Evolutionary conservation across 176 grass and related monocot genomes (phyloP), one percentile per base, ranked within the genome.

Genomic region (Cenchrus americanus): DNA sequence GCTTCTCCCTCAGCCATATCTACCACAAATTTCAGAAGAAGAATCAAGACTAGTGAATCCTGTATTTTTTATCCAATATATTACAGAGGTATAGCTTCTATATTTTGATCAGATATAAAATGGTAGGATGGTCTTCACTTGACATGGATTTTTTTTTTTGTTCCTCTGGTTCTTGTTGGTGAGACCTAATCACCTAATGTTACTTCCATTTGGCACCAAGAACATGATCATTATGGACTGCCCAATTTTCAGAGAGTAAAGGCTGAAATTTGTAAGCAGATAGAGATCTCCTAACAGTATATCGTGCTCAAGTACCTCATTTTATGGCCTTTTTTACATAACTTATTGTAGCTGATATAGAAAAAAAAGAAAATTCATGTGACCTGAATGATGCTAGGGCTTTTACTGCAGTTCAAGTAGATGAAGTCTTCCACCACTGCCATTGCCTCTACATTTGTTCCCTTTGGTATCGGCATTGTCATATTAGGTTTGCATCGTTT

Each of bases 1-100:
- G 87, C 61, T 91, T 92, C 78, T 92, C 96, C 90, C 93, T 94
- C 89, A 99, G 85, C 93, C 93, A 96, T 85, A 99, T 96, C 96
- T 99, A 42, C 77, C 26, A 66, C 44, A 69, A 51, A 91, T 61
- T 61, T 26, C 50, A 79, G 49, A 89, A 50, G 53, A 59, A 86
- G 6, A 78, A 73, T 87, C 80, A 79, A 55, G 8, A 57, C 48
- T 75, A 5, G 3, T 40, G 7, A 74, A 62, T 60, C 80, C 17
- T 90, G 7, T 66, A 62, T 64, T 52, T 78, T 18, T 69, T 50
- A 77, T 41, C 41, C 44, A 71, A 52, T 53, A 52, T 42, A 62
- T 27, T 7, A 77, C 54, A 47, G 9, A 47, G 9, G 8, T 58
- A 67, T 46, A 3, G 15, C 52, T 44, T 82, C 53, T 82, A 30